phyloP scores from a whole-genome alignment of 805 yeast species.

The Ascoidea rubescens region DNA sequence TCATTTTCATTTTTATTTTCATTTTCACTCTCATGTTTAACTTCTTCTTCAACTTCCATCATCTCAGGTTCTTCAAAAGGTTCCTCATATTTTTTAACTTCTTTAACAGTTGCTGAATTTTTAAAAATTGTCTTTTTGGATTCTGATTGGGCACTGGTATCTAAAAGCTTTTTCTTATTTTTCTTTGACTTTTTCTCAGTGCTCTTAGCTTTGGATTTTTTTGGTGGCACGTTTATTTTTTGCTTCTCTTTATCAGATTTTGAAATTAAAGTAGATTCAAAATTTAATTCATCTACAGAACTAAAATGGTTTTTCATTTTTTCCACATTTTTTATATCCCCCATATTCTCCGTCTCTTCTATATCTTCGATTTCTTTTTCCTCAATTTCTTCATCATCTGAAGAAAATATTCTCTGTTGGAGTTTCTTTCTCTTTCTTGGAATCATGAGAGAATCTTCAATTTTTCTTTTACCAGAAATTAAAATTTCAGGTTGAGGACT shows the following conservation, averaged over 20 bases:
- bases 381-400: neutral
- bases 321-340: neutral
- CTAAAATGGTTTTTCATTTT: neutral
- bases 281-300: constrained; percentile 4
- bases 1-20: constrained; percentile 17
- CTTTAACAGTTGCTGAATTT: too few species aligned
- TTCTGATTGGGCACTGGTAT: too few species aligned
- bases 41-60: constrained; percentile 5
- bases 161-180: neutral
- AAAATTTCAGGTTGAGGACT: neutral
- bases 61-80: too few species aligned
- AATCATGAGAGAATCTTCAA: neutral
- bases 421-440: neutral
- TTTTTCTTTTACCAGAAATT: neutral
- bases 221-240: neutral
- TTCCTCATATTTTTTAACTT: too few species aligned
- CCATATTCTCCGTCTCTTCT: neutral
- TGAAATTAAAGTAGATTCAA: neutral
- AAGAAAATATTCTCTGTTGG: neutral
- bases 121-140: too few species aligned
- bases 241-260: neutral
- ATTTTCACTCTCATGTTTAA: constrained; percentile 1
- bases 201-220: neutral
- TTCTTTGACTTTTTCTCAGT: neutral
- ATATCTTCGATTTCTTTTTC: neutral